A percentile compares a stretch with the other conserved stretches of the same genome.
Evolutionary conservation across 495 filamentous ascomycete genomes (phyloP).

Genomic region (Tuber umbilicatum): DNA sequence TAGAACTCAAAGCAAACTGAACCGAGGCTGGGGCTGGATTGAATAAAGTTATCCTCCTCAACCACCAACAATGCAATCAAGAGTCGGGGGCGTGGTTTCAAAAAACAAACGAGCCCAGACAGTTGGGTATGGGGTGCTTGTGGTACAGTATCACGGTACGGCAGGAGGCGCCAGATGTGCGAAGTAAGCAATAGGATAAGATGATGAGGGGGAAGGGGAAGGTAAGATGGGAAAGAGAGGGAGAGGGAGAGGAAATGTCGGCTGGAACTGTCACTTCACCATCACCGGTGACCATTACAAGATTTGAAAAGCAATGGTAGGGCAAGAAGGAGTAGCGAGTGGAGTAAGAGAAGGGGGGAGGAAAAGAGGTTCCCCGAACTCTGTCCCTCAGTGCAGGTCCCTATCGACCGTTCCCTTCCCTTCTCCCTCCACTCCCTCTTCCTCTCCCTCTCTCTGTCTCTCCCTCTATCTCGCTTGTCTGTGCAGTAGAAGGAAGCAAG

Average conservation of each 20-base stretch:
- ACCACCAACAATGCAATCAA: neutral
- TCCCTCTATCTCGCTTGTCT: neutral
- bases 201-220: neutral
- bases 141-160: neutral
- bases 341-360: neutral
- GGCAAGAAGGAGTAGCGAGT: neutral
- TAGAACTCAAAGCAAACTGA: neutral
- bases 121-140: neutral
- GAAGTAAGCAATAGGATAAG: neutral
- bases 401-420: neutral
- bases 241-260: neutral
- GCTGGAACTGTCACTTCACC: neutral
- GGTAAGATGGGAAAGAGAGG: neutral
- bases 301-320: neutral
- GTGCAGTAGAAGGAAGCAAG: neutral
- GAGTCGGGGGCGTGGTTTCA: neutral
- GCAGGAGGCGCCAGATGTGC: neutral
- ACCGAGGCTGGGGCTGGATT: neutral
- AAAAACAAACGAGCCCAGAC: neutral
- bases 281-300: neutral
- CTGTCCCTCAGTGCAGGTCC: neutral
- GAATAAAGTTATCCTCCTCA: neutral
- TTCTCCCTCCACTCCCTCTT: neutral
- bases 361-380: neutral
- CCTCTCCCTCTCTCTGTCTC: neutral